Conservation (phyloP, 2,329 filamentous ascomycete species). For the Cercospora berteroae region DNA sequence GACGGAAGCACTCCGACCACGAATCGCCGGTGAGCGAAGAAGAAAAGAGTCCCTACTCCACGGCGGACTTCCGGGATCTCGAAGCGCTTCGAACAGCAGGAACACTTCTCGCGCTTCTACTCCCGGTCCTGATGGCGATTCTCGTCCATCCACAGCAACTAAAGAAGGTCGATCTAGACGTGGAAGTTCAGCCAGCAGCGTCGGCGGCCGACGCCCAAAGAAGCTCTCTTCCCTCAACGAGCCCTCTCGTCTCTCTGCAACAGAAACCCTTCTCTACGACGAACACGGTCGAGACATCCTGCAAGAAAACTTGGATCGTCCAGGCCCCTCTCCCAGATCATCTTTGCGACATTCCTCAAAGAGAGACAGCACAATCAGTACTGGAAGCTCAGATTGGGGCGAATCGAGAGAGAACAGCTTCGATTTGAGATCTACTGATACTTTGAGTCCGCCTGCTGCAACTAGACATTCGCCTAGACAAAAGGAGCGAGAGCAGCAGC, state of each 20-base stretch:
- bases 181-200: conserved; percentile 26
- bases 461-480: conserved; percentile 3
- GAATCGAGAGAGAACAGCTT: conserved; percentile 17
- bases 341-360: conserved; percentile 17
- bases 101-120: conserved; percentile 29
- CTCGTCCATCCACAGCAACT: conserved; percentile 10
- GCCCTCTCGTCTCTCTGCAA: conserved; percentile 31
- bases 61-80: conserved; percentile 25
- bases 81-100: conserved; percentile 24
- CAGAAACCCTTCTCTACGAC: conserved; percentile 32
- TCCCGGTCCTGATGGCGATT: conserved; percentile 26
- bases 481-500: background rate
- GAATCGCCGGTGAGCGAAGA: background rate
- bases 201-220: conserved; percentile 23
- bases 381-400: conserved; percentile 17
- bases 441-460: background rate
- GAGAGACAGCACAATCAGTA: conserved; percentile 25
- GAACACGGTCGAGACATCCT: conserved; percentile 10
- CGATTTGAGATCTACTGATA: conserved; percentile 15
- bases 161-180: conserved; percentile 25
- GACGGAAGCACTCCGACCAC: conserved; percentile 14
- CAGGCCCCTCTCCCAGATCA: background rate
- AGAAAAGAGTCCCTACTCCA: conserved; percentile 25
- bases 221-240: conserved; percentile 21
- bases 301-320: background rate